phyloP scores from a whole-genome alignment of 2,329 filamentous ascomycete species.

The Botrytis hyacinthi region DNA sequence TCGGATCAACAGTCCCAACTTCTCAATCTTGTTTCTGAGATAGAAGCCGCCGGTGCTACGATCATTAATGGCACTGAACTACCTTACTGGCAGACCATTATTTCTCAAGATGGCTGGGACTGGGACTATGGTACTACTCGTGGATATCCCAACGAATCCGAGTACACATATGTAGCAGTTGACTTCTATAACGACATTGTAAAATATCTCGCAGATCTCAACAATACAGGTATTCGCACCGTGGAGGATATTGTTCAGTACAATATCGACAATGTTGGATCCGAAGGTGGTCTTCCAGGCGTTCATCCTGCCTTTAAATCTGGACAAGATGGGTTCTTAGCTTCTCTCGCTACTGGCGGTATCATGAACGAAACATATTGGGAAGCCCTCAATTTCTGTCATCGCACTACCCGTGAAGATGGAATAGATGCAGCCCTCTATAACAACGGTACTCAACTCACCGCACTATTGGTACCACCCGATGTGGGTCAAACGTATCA shows the following conservation, averaged over 20 bases:
- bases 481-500: slow-evolving; percentile 67
- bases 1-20: slow-evolving; percentile 55
- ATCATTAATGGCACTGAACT: slow-evolving; percentile 71
- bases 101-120: slow-evolving; percentile 68
- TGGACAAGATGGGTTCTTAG: slow-evolving; percentile 70
- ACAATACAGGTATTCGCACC: slow-evolving; percentile 53
- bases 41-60: slow-evolving; percentile 61
- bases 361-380: slow-evolving; percentile 63
- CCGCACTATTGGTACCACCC: slow-evolving; percentile 65
- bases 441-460: slow-evolving; percentile 46
- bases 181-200: slow-evolving; percentile 61
- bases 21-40: slow-evolving; percentile 49
- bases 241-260: slow-evolving; percentile 65
- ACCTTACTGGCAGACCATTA: slow-evolving; percentile 57
- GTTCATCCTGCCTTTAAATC: slow-evolving; percentile 63
- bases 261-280: slow-evolving; percentile 61
- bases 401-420: slow-evolving; percentile 55
- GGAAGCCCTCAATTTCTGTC: slow-evolving; percentile 62
- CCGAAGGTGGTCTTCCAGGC: slow-evolving; percentile 63
- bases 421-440: slow-evolving; percentile 68
- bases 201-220: slow-evolving; percentile 49
- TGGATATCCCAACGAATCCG: slow-evolving; percentile 67
- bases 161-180: slow-evolving; percentile 70
- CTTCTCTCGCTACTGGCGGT: slow-evolving; percentile 59
- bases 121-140: slow-evolving; percentile 66